Evolutionary conservation across 73 alveolate species (phyloP).

Genomic region (Durusdinium trenchii): DNA sequence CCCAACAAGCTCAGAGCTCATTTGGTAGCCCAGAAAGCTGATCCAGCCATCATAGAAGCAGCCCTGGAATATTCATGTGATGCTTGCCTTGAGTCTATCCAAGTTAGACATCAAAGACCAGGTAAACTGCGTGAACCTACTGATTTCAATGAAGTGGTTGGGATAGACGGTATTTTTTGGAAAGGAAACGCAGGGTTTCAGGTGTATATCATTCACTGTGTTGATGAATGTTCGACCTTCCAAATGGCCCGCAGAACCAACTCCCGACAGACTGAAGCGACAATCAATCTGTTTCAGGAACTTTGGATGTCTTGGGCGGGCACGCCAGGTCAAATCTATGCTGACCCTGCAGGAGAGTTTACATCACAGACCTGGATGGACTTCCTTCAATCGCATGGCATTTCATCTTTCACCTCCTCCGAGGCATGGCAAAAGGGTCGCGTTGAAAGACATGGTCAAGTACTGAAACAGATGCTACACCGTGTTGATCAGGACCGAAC

Average conservation of each 20-base stretch:
- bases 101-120: not conserved
- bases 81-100: not conserved
- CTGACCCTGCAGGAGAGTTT: no score
- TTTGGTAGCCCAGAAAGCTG: not conserved
- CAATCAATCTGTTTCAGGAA: no score
- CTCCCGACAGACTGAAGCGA: not conserved
- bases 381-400: no score
- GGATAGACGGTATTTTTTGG: not conserved
- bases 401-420: no score
- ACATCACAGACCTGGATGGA: no score
- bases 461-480: no score
- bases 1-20: not conserved
- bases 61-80: not conserved
- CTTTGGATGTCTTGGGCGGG: no score
- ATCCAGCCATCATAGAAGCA: not conserved
- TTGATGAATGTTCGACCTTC: not conserved
- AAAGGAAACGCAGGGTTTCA: not conserved
- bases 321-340: no score
- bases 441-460: no score
- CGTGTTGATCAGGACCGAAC: no score
- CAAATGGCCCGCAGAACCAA: no score
- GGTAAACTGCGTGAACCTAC: not conserved
- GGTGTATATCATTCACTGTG: not conserved
- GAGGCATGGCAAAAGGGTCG: no score
- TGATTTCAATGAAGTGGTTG: not conserved